Percentiles rank a stretch among this genome's conserved stretches.
phyloP scores from a whole-genome alignment of 345 rosid species.

The Erucastrum elatum region DNA sequence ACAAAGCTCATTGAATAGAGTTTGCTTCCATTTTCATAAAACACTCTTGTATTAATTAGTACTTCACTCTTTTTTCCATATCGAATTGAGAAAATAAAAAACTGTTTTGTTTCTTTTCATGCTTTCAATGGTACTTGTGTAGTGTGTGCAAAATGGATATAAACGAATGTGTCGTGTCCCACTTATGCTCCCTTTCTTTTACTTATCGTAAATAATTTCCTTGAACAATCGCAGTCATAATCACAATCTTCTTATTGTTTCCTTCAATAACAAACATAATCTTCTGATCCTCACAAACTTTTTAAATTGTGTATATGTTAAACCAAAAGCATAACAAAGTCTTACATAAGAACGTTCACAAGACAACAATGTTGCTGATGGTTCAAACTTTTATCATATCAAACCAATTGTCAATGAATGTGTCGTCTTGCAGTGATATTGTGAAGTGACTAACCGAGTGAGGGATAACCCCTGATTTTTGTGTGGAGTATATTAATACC shows the following conservation, averaged over 20 bases:
- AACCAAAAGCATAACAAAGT: background rate
- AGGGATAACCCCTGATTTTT: background rate
- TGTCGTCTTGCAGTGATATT: background rate
- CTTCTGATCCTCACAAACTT: background rate
- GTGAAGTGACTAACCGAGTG: background rate
- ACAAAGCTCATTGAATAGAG: slow-evolving; percentile 52
- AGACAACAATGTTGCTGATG: background rate
- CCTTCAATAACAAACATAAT: background rate
- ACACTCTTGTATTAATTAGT: slow-evolving; percentile 4
- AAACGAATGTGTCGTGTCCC: background rate
- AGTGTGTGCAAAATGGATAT: background rate
- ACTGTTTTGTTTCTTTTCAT: background rate
- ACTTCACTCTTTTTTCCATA: background rate
- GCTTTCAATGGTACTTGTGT: background rate
- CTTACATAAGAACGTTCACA: background rate
- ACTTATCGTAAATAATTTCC: background rate
- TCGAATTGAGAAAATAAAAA: background rate
- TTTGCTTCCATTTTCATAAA: slow-evolving; percentile 4
- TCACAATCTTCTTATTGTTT: too few relatives aligned
- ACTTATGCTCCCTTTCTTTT: background rate
- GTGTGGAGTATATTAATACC: background rate
- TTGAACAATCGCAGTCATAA: too few relatives aligned
- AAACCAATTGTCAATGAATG: background rate
- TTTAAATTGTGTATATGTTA: background rate
- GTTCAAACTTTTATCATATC: too few relatives aligned